Conservation (phyloP, 768 basidiomycete genomes). For the Filobasidium wieringae region DNA sequence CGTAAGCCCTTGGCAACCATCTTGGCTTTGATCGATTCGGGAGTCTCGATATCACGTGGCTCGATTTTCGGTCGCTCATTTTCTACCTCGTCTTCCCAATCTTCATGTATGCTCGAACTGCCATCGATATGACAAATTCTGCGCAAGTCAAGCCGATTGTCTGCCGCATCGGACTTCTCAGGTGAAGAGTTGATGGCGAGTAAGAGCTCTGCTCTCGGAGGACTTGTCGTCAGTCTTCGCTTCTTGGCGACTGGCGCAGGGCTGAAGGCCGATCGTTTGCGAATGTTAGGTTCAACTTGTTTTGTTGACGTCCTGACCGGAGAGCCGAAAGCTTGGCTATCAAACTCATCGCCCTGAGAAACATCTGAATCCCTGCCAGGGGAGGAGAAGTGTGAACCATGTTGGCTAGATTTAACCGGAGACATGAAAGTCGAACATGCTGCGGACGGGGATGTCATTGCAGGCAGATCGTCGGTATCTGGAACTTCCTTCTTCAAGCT, state of each 20-base stretch:
- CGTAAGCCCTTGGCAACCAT: slow-evolving; percentile 3
- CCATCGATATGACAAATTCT: neutral
- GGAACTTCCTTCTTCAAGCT: neutral
- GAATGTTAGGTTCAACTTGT: too few species aligned
- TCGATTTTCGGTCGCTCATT: neutral
- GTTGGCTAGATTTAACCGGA: neutral
- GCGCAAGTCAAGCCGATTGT: neutral
- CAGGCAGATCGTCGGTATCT: neutral
- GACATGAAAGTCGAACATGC: neutral
- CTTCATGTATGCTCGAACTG: slow-evolving; percentile 2
- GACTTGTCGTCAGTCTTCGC: neutral
- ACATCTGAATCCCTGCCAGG: neutral
- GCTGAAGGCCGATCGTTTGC: too few species aligned
- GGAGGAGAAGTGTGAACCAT: neutral
- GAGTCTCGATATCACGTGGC: neutral
- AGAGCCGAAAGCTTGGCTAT: too few species aligned
- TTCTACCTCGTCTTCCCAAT: slow-evolving; percentile 1
- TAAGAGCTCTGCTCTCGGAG: neutral
- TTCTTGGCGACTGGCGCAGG: neutral
- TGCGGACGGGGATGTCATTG: neutral
- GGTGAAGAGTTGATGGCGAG: neutral
- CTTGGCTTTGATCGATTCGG: neutral
- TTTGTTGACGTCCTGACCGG: too few species aligned
- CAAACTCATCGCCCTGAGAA: too few species aligned
- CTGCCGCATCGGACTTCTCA: neutral